Conservation (phyloP, 306 rosid species). For the Canavalia gladiata region DNA sequence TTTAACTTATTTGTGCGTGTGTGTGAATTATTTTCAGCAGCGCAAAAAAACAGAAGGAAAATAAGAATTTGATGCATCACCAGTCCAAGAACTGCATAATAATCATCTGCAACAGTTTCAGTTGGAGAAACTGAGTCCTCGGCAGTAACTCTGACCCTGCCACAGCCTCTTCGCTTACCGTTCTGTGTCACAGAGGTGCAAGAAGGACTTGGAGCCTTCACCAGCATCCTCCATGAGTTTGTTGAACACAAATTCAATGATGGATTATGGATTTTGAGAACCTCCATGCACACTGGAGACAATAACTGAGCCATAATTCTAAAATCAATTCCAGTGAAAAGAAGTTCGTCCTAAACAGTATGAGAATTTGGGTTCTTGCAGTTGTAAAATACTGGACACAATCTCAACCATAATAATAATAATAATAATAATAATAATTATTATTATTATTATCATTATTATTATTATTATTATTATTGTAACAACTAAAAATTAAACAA, state of each 20-base stretch:
- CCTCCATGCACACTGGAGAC: slow-evolving; percentile 68
- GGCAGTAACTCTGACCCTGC: slow-evolving; percentile 65
- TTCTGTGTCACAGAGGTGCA: slow-evolving; percentile 52
- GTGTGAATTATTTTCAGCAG: slow-evolving; percentile 13
- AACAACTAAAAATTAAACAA: not conserved
- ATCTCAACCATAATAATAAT: slow-evolving; percentile 1
- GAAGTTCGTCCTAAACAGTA: not conserved
- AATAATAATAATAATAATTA: no score
- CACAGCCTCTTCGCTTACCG: slow-evolving; percentile 51
- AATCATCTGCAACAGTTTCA: slow-evolving; percentile 68
- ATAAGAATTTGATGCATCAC: slow-evolving; percentile 51
- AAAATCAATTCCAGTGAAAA: slow-evolving; percentile 13
- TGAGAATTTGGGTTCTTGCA: not conserved
- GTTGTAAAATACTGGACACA: slow-evolving; percentile 9
- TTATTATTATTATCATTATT: not conserved
- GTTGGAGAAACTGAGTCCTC: slow-evolving; percentile 59
- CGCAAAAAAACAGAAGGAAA: not conserved
- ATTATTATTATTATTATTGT: not conserved
- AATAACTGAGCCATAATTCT: slow-evolving; percentile 67
- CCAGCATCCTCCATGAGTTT: slow-evolving; percentile 54
- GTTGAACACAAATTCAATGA: slow-evolving; percentile 50
- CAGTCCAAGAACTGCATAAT: slow-evolving; percentile 81
- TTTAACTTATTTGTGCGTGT: not conserved
- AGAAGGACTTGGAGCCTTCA: slow-evolving; percentile 48
- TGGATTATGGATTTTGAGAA: slow-evolving; percentile 66